Base-by-base conservation (phyloP, 1,139 yeast species). In the Candida sp. region DNA sequence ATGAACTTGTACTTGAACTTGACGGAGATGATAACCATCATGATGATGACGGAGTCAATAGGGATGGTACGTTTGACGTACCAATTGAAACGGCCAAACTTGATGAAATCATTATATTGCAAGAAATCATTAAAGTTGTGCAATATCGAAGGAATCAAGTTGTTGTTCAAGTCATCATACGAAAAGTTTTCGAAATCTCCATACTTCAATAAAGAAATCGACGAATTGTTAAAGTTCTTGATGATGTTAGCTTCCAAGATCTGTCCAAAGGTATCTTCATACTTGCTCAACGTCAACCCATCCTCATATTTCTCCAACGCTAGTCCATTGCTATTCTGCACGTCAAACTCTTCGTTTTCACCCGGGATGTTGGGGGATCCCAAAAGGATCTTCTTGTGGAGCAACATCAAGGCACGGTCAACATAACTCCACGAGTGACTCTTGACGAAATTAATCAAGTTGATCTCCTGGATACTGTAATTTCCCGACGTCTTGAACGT, bases 11-110 rank as follows among this genome's bases (percentile, higher is more conserved):
- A 77, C 58, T 81, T 81, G 60, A 81, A 71, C 60, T 83, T 85
- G 6, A 83, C 78, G 2, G 81, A 74, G 46, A 84, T 71, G 28
- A 83, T 78, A 25, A 82, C 78, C 58, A 81, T 72, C 57, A 83
- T 68, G 50, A 83, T 65, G 26, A 83, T 79, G 8, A 84, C 75
- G n/a, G 85, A 82, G 62, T 84, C 87, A 49, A 83, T 70, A 3
- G 88, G 88, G 47, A 84, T 77, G 5, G 83, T 80, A 48, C 85
- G 70, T 58, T 83, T 79, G 47, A 83, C 75, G 55, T 81, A 84
- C 88, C 88, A 84, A 59, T 83, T 84, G 63, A 72, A 84, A 53
- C 72, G 75, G 0, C 83, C 83, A 57, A 78, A 72, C 51, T 77
- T 77, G 55, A 77, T 72, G 52, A 77, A 77, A 57, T 77, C 81